Percentiles rank a stretch among this genome's conserved stretches.
Conservation (phyloP, 257 asterid genomes). For the Nicotiana tabacum region DNA sequence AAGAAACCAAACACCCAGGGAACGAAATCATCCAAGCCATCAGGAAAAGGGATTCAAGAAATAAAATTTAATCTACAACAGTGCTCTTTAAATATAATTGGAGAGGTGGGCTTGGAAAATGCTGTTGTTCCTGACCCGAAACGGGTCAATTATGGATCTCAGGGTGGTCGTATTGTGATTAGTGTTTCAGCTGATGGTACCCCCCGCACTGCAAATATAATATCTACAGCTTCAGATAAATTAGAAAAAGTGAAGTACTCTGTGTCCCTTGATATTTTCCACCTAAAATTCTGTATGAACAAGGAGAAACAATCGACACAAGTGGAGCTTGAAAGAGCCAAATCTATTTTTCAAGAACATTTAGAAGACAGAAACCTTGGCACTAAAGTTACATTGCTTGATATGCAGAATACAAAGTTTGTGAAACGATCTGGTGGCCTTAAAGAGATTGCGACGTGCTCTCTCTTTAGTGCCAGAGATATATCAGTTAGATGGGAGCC, state of each 20-base stretch:
- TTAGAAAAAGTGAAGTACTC: slow-evolving; percentile 60
- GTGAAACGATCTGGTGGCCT: slow-evolving; percentile 86
- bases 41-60: slow-evolving; percentile 86
- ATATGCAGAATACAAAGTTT: slow-evolving; percentile 89
- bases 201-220: slow-evolving; percentile 77
- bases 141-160: slow-evolving; percentile 96
- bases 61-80: slow-evolving; percentile 78
- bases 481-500: slow-evolving; percentile 98
- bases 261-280: slow-evolving; percentile 82
- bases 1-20: slow-evolving; percentile 62
- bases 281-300: slow-evolving; percentile 69
- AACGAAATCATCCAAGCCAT: slow-evolving; percentile 52
- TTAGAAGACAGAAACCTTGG: slow-evolving; percentile 54
- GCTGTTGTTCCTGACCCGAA: slow-evolving; percentile 77
- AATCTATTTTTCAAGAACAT: slow-evolving; percentile 78
- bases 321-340: slow-evolving; percentile 86
- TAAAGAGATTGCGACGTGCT: slow-evolving; percentile 81
- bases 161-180: slow-evolving; percentile 87
- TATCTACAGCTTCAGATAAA: slow-evolving; percentile 51
- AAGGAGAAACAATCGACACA: slow-evolving; percentile 85
- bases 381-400: slow-evolving; percentile 67
- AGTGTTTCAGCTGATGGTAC: slow-evolving; percentile 78
- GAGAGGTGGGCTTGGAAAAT: slow-evolving; percentile 75
- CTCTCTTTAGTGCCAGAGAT: slow-evolving; percentile 96
- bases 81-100: slow-evolving; percentile 68